Conservation (phyloP, 2,329 filamentous ascomycete genomes). For the Calonectria naviculata region DNA sequence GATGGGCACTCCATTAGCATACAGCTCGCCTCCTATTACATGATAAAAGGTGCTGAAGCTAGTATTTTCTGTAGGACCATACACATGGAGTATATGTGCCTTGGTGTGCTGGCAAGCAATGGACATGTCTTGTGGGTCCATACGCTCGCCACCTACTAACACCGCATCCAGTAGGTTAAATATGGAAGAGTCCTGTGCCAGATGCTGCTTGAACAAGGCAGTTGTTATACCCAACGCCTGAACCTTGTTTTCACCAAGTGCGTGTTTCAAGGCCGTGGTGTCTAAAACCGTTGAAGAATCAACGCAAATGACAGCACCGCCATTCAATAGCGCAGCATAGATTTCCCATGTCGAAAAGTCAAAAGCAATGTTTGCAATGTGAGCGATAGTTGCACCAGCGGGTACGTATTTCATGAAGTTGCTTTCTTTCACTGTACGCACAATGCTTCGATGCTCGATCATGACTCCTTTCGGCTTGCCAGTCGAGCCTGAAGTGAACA, state of each 20-base stretch:
- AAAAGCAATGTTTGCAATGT: neutral
- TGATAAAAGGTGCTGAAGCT: neutral
- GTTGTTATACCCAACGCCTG: neutral
- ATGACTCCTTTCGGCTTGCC: constrained; percentile 3
- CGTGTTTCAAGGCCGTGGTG: no score
- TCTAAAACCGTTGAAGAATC: neutral
- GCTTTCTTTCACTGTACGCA: neutral
- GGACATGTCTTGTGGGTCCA: neutral
- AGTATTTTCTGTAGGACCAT: neutral
- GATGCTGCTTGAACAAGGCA: neutral
- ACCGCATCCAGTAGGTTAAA: neutral
- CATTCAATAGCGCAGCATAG: neutral
- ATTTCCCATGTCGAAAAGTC: neutral
- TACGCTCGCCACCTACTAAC: neutral
- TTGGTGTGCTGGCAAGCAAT: neutral
- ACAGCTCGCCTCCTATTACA: neutral
- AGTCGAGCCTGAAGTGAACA: constrained; percentile 2
- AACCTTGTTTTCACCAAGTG: no score
- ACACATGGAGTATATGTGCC: neutral
- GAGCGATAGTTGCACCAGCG: neutral
- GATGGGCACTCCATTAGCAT: neutral
- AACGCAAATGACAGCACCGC: neutral
- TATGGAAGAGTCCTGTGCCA: neutral
- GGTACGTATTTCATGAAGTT: neutral
- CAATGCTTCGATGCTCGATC: neutral